A percentile compares a stretch with the other conserved stretches of the same genome.
phyloP scores from a whole-genome alignment of 1,284 basidiomycete genomes.

The Ustilago hordei region DNA sequence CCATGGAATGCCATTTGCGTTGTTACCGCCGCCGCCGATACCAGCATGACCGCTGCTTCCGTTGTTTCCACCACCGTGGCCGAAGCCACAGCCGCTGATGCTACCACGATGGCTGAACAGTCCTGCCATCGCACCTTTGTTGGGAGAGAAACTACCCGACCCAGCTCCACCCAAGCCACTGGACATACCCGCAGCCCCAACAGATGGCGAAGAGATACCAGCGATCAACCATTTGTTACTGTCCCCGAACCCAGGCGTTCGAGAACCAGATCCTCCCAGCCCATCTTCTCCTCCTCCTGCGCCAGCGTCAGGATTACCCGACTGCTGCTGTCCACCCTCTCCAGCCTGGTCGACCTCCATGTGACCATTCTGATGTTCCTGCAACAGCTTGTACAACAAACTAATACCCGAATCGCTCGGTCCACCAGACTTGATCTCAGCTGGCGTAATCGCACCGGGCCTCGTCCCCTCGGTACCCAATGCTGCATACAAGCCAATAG shows the following conservation, averaged over 20 bases:
- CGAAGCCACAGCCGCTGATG: slow-evolving; percentile 25
- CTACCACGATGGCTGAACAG: slow-evolving; percentile 35
- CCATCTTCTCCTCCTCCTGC: neutral
- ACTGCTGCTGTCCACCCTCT: neutral
- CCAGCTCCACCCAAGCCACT: slow-evolving; percentile 9
- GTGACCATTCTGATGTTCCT: slow-evolving; percentile 45
- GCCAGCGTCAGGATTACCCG: neutral
- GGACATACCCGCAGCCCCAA: slow-evolving; percentile 6
- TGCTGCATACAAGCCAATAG: slow-evolving; percentile 49
- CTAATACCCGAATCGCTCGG: slow-evolving; percentile 51
- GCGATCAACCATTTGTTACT: slow-evolving; percentile 40
- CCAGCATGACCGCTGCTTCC: neutral
- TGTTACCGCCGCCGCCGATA: neutral
- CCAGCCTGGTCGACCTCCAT: slow-evolving; percentile 6
- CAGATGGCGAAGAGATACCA: slow-evolving; percentile 24
- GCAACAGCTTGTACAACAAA: slow-evolving; percentile 49
- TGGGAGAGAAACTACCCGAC: slow-evolving; percentile 18
- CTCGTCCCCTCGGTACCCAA: slow-evolving; percentile 45
- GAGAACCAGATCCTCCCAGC: slow-evolving; percentile 15
- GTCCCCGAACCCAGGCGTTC: slow-evolving; percentile 34
- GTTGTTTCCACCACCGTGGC: neutral
- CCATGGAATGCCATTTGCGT: slow-evolving; percentile 23
- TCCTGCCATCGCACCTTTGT: slow-evolving; percentile 20
- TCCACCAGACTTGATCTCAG: slow-evolving; percentile 50
- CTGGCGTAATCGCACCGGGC: slow-evolving; percentile 51